Conservation (phyloP, 2,329 filamentous ascomycete genomes). For the Ascochyta koolunga region DNA sequence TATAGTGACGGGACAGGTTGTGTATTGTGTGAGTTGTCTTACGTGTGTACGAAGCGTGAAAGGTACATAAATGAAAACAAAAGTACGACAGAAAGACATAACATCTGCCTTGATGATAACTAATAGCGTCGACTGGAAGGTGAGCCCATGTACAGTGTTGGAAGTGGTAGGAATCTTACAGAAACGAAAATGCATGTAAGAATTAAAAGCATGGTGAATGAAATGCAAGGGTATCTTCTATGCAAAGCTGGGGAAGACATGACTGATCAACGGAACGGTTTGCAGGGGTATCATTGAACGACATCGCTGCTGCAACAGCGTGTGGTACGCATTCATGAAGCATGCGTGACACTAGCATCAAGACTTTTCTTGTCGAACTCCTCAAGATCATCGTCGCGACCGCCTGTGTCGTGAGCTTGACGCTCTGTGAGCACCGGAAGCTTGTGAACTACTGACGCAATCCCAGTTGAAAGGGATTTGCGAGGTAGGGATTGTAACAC, state of each 20-base stretch:
- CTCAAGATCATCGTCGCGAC: slow-evolving; percentile 28
- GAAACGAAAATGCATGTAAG: not conserved
- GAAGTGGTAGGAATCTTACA: too few species aligned
- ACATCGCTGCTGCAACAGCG: not conserved
- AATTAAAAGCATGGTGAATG: not conserved
- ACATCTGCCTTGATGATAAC: not conserved
- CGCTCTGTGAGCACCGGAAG: slow-evolving; percentile 34
- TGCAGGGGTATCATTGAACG: not conserved
- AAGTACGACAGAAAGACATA: not conserved
- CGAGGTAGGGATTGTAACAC: slow-evolving; percentile 37
- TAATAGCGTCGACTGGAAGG: too few species aligned
- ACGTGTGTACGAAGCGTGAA: not conserved
- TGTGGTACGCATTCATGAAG: not conserved
- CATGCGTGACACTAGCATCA: not conserved
- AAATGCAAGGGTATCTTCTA: slow-evolving; percentile 5
- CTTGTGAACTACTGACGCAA: slow-evolving; percentile 44
- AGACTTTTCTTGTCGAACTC: too few species aligned
- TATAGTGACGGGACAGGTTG: not conserved
- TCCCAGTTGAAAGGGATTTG: slow-evolving; percentile 47
- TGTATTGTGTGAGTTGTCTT: not conserved
- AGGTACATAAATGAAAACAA: not conserved
- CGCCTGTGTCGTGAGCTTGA: slow-evolving; percentile 34
- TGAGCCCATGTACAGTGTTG: not conserved
- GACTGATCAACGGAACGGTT: not conserved
- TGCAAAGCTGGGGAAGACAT: not conserved